phyloP scores from a whole-genome alignment of 2,329 filamentous ascomycete species.

The Hirsutella rhossiliensis region DNA sequence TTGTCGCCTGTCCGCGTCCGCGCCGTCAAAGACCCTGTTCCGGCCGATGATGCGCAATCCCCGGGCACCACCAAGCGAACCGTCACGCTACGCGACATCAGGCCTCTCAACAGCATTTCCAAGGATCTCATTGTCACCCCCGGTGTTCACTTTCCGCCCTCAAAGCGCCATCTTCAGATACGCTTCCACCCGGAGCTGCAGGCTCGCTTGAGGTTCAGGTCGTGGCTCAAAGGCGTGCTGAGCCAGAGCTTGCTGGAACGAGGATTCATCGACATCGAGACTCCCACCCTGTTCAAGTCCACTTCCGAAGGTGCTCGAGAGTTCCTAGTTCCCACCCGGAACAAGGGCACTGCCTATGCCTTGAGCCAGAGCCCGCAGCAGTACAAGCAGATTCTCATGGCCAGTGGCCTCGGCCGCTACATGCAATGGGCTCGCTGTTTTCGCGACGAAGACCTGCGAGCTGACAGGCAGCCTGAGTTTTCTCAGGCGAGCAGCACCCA shows the following conservation, averaged over 20 bases:
- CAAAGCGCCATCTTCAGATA: slow-evolving; percentile 73
- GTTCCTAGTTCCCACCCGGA: slow-evolving; percentile 82
- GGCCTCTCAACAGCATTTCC: slow-evolving; percentile 20
- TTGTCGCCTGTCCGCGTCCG: slow-evolving; percentile 41
- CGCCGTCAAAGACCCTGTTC: slow-evolving; percentile 20
- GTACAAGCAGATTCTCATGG: slow-evolving; percentile 97
- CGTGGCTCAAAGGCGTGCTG: slow-evolving; percentile 39
- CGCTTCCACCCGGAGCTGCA: slow-evolving; percentile 59
- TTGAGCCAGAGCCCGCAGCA: slow-evolving; percentile 94
- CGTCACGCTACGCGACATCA: slow-evolving; percentile 48
- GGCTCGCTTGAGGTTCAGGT: slow-evolving; percentile 59
- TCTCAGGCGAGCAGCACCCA: slow-evolving; percentile 50
- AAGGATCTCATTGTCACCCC: slow-evolving; percentile 65
- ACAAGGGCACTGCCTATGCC: slow-evolving; percentile 68
- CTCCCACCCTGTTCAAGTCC: slow-evolving; percentile 90
- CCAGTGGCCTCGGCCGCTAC: slow-evolving; percentile 69
- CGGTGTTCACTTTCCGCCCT: slow-evolving; percentile 60
- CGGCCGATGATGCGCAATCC: slow-evolving; percentile 9
- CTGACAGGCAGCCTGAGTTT: slow-evolving; percentile 92
- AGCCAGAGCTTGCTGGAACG: slow-evolving; percentile 42
- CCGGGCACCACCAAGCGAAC: slow-evolving; percentile 33
- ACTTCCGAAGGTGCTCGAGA: slow-evolving; percentile 92
- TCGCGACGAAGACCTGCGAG: slow-evolving; percentile 83
- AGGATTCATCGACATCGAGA: slow-evolving; percentile 73
- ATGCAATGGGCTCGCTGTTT: slow-evolving; percentile 93